These are phyloP conservation scores for Cladosporium sp. DNA, from an alignment of 2,329 filamentous ascomycete species.

Conservation along the genomic window DNA sequence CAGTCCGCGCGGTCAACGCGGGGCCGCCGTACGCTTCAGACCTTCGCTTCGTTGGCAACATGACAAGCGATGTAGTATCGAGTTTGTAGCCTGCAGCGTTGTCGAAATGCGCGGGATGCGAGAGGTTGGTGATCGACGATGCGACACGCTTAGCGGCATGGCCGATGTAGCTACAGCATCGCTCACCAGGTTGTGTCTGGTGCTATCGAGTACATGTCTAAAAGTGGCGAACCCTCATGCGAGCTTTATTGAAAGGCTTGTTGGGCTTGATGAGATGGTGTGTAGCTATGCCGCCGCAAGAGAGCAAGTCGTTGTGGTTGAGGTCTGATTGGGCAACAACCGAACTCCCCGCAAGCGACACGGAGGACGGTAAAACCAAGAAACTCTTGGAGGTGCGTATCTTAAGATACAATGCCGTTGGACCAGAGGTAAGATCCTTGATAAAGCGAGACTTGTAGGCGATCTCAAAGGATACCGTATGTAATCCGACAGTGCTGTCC, in stretches of 20 bases:
- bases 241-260: conserved; percentile 5
- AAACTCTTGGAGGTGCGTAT: neutral
- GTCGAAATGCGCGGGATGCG: neutral
- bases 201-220: neutral
- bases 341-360: neutral
- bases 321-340: neutral
- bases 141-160: neutral
- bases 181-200: neutral
- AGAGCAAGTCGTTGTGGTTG: neutral
- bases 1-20: conserved; percentile 4
- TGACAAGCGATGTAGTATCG: conserved; percentile 1
- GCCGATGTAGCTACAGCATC: conserved; percentile 4
- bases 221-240: neutral
- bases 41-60: neutral
- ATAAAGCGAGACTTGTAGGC: neutral
- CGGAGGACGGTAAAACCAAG: neutral
- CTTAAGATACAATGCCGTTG: neutral
- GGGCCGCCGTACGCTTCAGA: neutral
- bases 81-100: neutral
- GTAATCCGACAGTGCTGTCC: neutral
- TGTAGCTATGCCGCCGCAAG: neutral
- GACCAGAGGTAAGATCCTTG: neutral
- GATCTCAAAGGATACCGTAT: neutral
- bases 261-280: conserved; percentile 1
- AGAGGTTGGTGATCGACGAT: neutral